phyloP scores from a whole-genome alignment of 2,329 filamentous ascomycete genomes.

The Dactylellina drechsleri region DNA sequence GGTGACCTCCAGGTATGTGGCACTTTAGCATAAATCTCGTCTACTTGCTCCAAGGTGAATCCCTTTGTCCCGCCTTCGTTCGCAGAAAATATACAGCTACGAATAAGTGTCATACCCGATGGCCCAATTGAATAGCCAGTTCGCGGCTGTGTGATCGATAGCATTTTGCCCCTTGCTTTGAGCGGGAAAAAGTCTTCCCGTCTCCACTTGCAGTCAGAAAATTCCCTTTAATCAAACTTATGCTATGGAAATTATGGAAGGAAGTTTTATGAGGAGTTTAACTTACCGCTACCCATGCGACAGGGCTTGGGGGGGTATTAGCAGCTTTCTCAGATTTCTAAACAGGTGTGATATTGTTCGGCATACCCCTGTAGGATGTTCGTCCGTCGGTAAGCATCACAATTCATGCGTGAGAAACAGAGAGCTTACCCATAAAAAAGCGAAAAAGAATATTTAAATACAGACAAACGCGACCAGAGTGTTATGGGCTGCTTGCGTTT shows the following conservation, averaged over 20 bases:
- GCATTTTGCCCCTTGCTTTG: conserved; percentile 76
- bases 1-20: conserved; percentile 41
- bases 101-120: conserved; percentile 16
- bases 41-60: conserved; percentile 81
- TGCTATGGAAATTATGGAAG: no score
- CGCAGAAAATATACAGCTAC: no score
- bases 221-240: no score
- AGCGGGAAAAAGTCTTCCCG: conserved; percentile 76
- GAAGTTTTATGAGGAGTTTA: neutral
- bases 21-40: conserved; percentile 70
- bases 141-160: conserved; percentile 78
- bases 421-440: conserved; percentile 72
- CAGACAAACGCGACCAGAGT: conserved; percentile 75
- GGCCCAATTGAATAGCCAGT: conserved; percentile 78
- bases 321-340: neutral
- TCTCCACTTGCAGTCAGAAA: conserved; percentile 59
- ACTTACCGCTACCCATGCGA: conserved; percentile 2
- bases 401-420: neutral
- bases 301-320: neutral
- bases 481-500: conserved; percentile 67
- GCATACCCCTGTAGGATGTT: neutral
- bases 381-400: neutral
- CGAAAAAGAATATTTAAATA: conserved; percentile 82
- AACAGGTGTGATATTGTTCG: no score
- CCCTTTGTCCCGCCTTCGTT: conserved; percentile 73